Base-by-base conservation (phyloP, 2,329 filamentous ascomycete genomes). In the Exophiala spinifera region DNA sequence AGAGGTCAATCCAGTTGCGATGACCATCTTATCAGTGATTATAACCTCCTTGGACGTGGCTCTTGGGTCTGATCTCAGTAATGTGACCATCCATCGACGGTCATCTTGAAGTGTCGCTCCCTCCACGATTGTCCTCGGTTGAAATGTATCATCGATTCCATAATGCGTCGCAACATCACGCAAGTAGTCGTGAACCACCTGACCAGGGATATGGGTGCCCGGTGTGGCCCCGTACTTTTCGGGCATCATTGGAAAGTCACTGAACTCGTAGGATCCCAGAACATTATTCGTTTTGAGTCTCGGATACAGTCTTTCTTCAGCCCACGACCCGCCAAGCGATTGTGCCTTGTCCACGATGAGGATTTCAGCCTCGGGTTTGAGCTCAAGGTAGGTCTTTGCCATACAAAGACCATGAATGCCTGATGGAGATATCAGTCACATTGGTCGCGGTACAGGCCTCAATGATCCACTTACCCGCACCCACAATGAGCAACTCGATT, bases 231-330 rank as follows among this genome's bases (percentile, higher is more conserved):
- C 48, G 8, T 47, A 23, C 5, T 19, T 14, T 65, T 0, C 70
- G 70, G 61, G 79, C 83, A 21, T 76, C 82, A 91, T 85, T 15
- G 86, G 84, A 55, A 88, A 89, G 63, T 89, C 88, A 0, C 82
- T 82, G 63, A 81, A 90, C 67, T 91, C 86, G 61, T 85, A 88
- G 0, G 82, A 86, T 1, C 87, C 87, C 7, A 85, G 68, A 66
- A 88, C 79, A 64, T 90, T 91, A 69, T 91, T 91, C 49, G 81
- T 84, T 63, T 83, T 86, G 44, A 91, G 76, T 1, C 82, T 83
- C 0, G 83, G 80, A 66, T 90, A 75, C 0, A 89, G 70, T 1
- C 86, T 78, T 36, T 86, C 74, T 51, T 80, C 74, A 10, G 84
- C 80, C 87, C 87, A 91, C n/a, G 84, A 83, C 3, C 88, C 87